Base-by-base conservation (phyloP, 345 rosid genomes). In the Populus euphratica region DNA sequence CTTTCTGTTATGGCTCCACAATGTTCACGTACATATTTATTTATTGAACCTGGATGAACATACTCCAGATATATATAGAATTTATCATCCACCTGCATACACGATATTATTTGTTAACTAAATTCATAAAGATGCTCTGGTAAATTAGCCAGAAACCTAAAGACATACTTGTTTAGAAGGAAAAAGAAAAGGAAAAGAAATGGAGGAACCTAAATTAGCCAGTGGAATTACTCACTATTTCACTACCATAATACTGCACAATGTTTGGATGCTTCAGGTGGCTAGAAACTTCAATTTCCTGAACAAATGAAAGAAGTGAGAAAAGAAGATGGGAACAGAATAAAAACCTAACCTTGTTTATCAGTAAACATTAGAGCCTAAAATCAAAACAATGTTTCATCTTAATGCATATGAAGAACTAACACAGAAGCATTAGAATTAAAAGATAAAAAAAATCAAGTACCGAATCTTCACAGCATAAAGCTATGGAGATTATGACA, bases 171-270 rank as follows among this genome's bases (percentile, higher is more conserved):
- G 0, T 13, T 65, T 10, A 31, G 39, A 65, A 65, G 20, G 10
- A 17, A 31, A 65, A 27, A 35, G 18, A 27, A 27, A 31, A 65
- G 8, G 21, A 17, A 31, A 65, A 27, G 25, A 16, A 29, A 29
- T 16, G 13, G 47, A 27, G 14, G 66, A 50, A 36, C n/a, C 52
- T 31, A 70, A 56, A 39, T 27, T 44, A 8, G 72, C 70, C 83
- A 72, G 75, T 66, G 81, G 68, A 63, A 62, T 72, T 76, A 88
- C 99, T 89, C 79, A 96, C 99, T 82, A 84, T 92, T 87, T 93
- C 99, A 83, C 99, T 96, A 68, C 99, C 99, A 79, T 91, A 92
- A 81, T 96, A 96, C 87, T 93, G 99, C 85, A 96, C 99, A 76
- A 93, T 96, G 81, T 96, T 96, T 35, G 91, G 97, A 85, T 96